Conservation (phyloP, 306 rosid species). For the Alnus glutinosa region DNA sequence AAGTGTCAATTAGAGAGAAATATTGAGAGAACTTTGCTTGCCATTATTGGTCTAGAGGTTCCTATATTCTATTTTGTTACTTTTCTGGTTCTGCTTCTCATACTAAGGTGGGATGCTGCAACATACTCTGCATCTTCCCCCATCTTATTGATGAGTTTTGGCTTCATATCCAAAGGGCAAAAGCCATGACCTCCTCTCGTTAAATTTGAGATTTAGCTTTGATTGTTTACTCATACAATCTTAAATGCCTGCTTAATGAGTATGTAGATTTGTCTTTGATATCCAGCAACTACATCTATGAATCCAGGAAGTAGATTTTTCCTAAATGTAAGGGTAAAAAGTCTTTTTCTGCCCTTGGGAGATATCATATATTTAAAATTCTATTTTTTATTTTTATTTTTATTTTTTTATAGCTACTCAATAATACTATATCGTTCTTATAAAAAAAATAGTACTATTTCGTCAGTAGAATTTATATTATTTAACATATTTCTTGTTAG, state of each 20-base stretch:
- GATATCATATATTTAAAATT: not conserved
- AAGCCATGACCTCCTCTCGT: not conserved
- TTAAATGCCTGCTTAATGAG: not conserved
- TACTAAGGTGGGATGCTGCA: not conserved
- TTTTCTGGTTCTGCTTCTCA: not conserved
- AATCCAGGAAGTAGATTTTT: not conserved
- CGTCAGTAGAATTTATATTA: not conserved
- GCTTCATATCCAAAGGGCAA: not conserved
- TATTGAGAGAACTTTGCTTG: not conserved
- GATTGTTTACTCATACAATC: not conserved
- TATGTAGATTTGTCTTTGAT: not conserved
- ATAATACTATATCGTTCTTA: not conserved
- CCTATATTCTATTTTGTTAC: not conserved
- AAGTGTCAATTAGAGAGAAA: not conserved
- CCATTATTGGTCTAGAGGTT: not conserved
- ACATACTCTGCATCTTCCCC: slow-evolving; percentile 1
- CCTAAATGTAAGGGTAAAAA: not conserved
- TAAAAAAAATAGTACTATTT: not conserved
- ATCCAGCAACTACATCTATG: not conserved
- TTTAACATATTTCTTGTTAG: not conserved
- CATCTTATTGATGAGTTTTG: not conserved
- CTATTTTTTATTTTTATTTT: not conserved
- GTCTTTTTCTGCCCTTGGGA: not conserved
- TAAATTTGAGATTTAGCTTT: not conserved
- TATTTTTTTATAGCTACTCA: not conserved